Percentiles rank a stretch among this genome's conserved stretches.
phyloP scores from a whole-genome alignment of 768 basidiomycete species.

The Phlegmacium glaucopus region DNA sequence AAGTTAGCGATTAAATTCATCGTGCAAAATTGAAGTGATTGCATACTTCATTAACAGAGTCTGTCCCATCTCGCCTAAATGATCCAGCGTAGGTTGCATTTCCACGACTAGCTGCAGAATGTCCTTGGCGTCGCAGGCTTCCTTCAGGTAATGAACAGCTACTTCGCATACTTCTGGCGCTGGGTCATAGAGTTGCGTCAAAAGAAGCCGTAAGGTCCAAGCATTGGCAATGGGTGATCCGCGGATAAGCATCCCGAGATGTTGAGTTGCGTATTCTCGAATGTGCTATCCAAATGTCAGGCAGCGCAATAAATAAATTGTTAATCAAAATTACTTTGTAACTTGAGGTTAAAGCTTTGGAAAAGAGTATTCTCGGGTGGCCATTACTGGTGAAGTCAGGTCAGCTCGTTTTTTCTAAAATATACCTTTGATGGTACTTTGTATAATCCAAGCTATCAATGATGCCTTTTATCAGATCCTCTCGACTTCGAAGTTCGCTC shows the following conservation, averaged over 20 bases:
- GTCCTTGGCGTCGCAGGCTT: slow-evolving; percentile 82
- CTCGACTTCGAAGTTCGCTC: slow-evolving; percentile 84
- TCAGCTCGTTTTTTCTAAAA: slow-evolving; percentile 5
- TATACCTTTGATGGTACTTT: slow-evolving; percentile 49
- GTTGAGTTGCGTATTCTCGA: slow-evolving; percentile 83
- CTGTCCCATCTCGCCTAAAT: slow-evolving; percentile 91
- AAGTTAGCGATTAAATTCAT: slow-evolving; percentile 1
- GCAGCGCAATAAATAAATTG: neutral
- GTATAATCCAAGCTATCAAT: slow-evolving; percentile 91
- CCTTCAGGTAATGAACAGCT: slow-evolving; percentile 86
- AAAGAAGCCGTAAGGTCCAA: slow-evolving; percentile 87
- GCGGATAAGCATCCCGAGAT: slow-evolving; percentile 79
- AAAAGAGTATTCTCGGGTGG: slow-evolving; percentile 88
- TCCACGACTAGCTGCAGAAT: slow-evolving; percentile 88
- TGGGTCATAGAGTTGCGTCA: slow-evolving; percentile 96
- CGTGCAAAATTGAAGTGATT: neutral
- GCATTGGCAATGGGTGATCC: slow-evolving; percentile 60
- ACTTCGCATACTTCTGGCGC: slow-evolving; percentile 86
- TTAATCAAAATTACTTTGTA: slow-evolving; percentile 57
- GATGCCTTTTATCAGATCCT: slow-evolving; percentile 88
- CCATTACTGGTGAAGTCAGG: slow-evolving; percentile 65
- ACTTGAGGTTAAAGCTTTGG: slow-evolving; percentile 92
- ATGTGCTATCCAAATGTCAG: slow-evolving; percentile 57
- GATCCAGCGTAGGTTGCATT: slow-evolving; percentile 93
- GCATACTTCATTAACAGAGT: slow-evolving; percentile 81